A percentile compares a stretch with the other conserved stretches of the same genome.
phyloP scores from a whole-genome alignment of 83 land plant species.

The Isoetes engelmannii region DNA sequence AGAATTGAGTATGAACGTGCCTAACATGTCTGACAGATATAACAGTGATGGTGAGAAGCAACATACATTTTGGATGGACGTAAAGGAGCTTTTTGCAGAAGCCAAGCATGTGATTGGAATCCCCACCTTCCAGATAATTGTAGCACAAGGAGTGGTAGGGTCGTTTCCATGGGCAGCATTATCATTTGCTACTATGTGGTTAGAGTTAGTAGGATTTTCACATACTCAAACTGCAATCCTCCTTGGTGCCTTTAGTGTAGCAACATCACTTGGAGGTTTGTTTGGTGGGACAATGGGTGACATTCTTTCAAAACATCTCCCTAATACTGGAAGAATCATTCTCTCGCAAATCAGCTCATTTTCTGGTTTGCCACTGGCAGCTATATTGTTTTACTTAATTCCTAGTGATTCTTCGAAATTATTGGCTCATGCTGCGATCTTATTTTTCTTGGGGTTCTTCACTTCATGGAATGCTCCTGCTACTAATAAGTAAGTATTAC shows the following conservation, averaged over 20 bases:
- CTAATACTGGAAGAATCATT: slow-evolving; percentile 69
- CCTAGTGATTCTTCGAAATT: slow-evolving; percentile 48
- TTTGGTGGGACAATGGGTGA: slow-evolving; percentile 77
- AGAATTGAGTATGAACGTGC: slow-evolving; percentile 8
- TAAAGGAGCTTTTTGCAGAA: slow-evolving; percentile 40
- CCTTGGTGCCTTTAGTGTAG: slow-evolving; percentile 39
- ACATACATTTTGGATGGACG: slow-evolving; percentile 17
- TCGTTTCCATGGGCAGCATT: slow-evolving; percentile 78
- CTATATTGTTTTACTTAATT: slow-evolving; percentile 40
- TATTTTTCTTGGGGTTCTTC: slow-evolving; percentile 49
- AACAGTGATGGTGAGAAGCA: neutral
- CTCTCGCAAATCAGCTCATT: slow-evolving; percentile 71
- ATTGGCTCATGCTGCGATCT: slow-evolving; percentile 42
- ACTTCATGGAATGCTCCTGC: slow-evolving; percentile 76
- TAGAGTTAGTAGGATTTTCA: slow-evolving; percentile 69
- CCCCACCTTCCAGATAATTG: slow-evolving; percentile 58
- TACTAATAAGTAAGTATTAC: slow-evolving; percentile 51
- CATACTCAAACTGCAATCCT: slow-evolving; percentile 51
- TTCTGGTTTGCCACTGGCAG: slow-evolving; percentile 55
- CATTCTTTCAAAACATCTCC: slow-evolving; percentile 40
- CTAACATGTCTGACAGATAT: neutral
- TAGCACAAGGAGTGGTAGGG: slow-evolving; percentile 73
- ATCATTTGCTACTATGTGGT: slow-evolving; percentile 76
- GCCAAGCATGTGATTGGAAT: slow-evolving; percentile 55
- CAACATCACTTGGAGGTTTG: slow-evolving; percentile 52